Evolutionary conservation across 257 asterid genomes (phyloP).

Genomic region (Fraxinus americana): DNA sequence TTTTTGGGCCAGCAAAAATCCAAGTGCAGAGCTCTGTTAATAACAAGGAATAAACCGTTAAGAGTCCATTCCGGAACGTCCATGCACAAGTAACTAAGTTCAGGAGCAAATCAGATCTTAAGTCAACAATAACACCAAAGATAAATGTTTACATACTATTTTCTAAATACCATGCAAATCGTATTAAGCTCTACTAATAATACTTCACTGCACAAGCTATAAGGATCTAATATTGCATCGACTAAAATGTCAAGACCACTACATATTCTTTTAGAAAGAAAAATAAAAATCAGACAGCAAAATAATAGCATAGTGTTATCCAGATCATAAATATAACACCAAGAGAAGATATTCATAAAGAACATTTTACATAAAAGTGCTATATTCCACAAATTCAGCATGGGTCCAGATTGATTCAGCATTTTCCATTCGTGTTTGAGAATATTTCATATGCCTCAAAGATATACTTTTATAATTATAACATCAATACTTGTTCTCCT

Average conservation of each 20-base stretch:
- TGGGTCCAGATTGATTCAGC: background rate
- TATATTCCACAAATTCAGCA: background rate
- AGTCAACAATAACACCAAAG: too few species aligned
- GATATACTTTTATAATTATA: background rate
- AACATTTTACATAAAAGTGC: background rate
- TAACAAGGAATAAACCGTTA: background rate
- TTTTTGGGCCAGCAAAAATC: slow-evolving; percentile 85
- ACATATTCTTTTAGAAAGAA: background rate
- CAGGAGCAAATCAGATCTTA: background rate
- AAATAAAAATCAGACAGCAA: background rate
- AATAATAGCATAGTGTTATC: background rate
- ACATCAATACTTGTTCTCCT: background rate
- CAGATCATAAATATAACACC: background rate
- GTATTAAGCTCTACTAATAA: too few species aligned
- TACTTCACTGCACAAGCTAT: too few species aligned
- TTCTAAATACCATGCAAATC: too few species aligned
- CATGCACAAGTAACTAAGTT: background rate
- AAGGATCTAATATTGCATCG: too few species aligned
- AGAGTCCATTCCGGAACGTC: background rate
- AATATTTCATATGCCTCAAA: background rate
- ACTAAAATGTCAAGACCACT: background rate
- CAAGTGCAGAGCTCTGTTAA: slow-evolving; percentile 92
- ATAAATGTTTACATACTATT: too few species aligned
- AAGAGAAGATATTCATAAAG: background rate
- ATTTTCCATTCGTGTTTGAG: background rate